A percentile compares a stretch with the other conserved stretches of the same genome.
Conservation (phyloP, 208 protist species). For the Leishmania turanica region DNA sequence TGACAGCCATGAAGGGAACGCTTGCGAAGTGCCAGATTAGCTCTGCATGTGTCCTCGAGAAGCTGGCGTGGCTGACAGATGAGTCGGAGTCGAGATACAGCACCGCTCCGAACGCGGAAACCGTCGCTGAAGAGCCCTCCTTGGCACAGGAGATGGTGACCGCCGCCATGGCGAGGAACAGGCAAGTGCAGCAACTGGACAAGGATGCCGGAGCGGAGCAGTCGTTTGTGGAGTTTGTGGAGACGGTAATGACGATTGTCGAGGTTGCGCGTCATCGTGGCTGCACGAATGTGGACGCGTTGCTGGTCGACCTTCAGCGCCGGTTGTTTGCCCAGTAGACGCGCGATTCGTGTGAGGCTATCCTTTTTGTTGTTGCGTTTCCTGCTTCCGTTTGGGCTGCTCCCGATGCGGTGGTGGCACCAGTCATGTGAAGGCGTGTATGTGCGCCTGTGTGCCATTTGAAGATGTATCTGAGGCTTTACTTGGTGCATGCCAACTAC, state of each 20-base stretch:
- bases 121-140: not conserved
- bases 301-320: slow-evolving; percentile 18
- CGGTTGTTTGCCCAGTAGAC: slow-evolving; percentile 10
- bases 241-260: slow-evolving; percentile 53
- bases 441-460: slow-evolving; percentile 16
- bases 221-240: slow-evolving; percentile 82
- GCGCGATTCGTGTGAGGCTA: not conserved
- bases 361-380: not conserved
- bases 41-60: slow-evolving; percentile 15
- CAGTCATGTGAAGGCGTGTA: not conserved
- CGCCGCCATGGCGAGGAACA: slow-evolving; percentile 18
- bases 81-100: not conserved
- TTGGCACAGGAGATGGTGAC: slow-evolving; percentile 22
- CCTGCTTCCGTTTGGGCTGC: not conserved
- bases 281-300: slow-evolving; percentile 1
- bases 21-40: slow-evolving; percentile 4
- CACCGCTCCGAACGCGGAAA: not conserved
- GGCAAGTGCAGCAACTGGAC: slow-evolving; percentile 9
- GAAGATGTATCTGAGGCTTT: slow-evolving; percentile 17
- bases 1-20: slow-evolving; percentile 13
- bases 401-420: not conserved
- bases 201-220: slow-evolving; percentile 44
- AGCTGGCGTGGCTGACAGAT: slow-evolving; percentile 27
- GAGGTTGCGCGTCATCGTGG: slow-evolving; percentile 15
- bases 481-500: not conserved